A percentile compares a stretch with the other conserved stretches of the same genome.
Evolutionary conservation across 2,329 filamentous ascomycete species (phyloP).

Genomic region (Zasmidium cellare): DNA sequence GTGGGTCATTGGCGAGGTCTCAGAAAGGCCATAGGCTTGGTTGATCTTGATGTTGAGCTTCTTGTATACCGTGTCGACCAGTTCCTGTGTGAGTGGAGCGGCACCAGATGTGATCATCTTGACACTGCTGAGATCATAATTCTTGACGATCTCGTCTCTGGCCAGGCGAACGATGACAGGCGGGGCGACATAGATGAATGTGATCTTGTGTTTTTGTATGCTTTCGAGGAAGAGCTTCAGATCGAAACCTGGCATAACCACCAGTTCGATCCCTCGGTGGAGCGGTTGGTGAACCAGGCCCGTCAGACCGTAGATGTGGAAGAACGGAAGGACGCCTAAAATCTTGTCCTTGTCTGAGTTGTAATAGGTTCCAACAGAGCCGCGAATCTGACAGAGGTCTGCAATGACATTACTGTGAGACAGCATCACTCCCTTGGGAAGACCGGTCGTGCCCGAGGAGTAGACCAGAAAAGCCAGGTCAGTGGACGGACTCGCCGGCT

Average conservation of each 20-base stretch:
- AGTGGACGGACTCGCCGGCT: constrained; percentile 60
- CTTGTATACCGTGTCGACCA: constrained; percentile 73
- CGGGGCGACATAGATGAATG: constrained; percentile 78
- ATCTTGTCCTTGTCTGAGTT: constrained; percentile 63
- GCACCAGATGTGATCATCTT: constrained; percentile 88
- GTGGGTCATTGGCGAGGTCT: constrained; percentile 46
- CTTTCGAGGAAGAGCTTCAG: constrained; percentile 74
- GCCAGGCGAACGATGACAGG: constrained; percentile 77
- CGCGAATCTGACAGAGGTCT: constrained; percentile 56
- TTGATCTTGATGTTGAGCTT: constrained; percentile 78
- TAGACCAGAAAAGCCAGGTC: constrained; percentile 86
- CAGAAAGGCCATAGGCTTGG: constrained; percentile 84
- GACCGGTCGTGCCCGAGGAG: constrained; percentile 83
- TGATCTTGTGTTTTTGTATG: constrained; percentile 73
- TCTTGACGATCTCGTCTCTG: constrained; percentile 73
- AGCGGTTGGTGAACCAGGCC: constrained; percentile 70
- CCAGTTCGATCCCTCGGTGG: constrained; percentile 63
- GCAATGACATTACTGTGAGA: constrained; percentile 80
- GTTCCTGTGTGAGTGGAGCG: constrained; percentile 76
- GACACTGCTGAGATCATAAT: constrained; percentile 78
- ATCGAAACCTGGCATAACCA: constrained; percentile 79
- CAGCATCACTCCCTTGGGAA: constrained; percentile 89
- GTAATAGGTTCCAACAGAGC: constrained; percentile 54
- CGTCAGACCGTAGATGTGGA: constrained; percentile 83
- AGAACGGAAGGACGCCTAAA: constrained; percentile 81